phyloP scores from a whole-genome alignment of 176 grass and related monocot genomes.

The Phragmites australis region DNA sequence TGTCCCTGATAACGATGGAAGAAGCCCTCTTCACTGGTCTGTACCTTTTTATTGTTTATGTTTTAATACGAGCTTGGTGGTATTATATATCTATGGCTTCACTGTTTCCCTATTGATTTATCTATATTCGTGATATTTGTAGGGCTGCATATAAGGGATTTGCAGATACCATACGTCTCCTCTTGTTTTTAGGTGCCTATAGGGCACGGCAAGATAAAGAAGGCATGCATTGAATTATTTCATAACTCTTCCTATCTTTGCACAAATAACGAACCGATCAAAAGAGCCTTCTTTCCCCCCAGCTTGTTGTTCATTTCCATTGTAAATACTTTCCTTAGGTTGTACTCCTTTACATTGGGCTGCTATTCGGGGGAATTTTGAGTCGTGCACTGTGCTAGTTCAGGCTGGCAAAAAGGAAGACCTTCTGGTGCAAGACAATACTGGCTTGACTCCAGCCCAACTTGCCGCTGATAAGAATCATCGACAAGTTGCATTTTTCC shows the following conservation, averaged over 20 bases:
- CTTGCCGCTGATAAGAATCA: constrained; percentile 90
- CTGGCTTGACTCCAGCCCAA: constrained; percentile 90
- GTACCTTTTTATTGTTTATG: background rate
- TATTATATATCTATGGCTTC: background rate
- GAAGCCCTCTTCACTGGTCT: constrained; percentile 94
- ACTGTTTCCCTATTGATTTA: constrained; percentile 12
- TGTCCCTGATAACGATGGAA: constrained; percentile 96
- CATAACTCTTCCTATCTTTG: background rate
- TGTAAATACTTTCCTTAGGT: constrained; percentile 51
- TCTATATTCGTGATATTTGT: constrained; percentile 41
- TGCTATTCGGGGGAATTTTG: constrained; percentile 94
- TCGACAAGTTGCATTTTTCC: constrained; percentile 90
- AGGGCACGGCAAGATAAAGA: constrained; percentile 91
- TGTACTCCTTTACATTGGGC: constrained; percentile 99
- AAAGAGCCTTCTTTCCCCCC: background rate
- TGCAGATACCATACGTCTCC: constrained; percentile 87
- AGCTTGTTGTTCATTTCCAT: constrained; percentile 34
- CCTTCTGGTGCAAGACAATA: constrained; percentile 72
- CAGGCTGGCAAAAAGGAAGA: constrained; percentile 96
- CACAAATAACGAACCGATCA: background rate
- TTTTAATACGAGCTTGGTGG: constrained; percentile 1
- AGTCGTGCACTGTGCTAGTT: constrained; percentile 86
- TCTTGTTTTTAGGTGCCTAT: constrained; percentile 92
- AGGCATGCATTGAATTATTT: constrained; percentile 50
- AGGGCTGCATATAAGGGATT: constrained; percentile 98